These are phyloP conservation scores for Phialophora chinensis DNA, from an alignment of 2,329 filamentous ascomycete genomes.

Conservation along the genomic window DNA sequence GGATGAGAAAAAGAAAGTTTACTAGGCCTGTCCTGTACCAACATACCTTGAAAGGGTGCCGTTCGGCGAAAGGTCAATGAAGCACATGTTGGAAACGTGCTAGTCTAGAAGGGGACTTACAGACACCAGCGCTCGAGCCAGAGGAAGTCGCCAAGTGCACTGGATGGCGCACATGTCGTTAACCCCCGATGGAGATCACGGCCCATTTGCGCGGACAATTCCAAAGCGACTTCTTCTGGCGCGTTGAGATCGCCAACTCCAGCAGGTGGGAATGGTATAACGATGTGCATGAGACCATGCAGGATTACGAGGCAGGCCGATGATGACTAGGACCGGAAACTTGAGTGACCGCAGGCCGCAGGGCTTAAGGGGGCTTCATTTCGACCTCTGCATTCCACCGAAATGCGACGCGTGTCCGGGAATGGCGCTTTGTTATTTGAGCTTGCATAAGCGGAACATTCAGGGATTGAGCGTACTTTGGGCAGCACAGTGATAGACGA, in stretches of 20 bases:
- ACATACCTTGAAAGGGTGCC: background rate
- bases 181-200: background rate
- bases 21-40: conserved; percentile 57
- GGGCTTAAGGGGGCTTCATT: background rate
- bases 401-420: background rate
- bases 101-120: background rate
- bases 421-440: background rate
- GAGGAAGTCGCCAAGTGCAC: background rate
- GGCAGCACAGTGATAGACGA: background rate
- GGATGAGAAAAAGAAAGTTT: conserved; percentile 99
- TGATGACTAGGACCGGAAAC: background rate
- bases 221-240: background rate
- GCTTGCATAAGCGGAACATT: conserved; percentile 18
- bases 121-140: background rate
- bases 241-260: background rate
- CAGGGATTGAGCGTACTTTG: conserved; percentile 8
- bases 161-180: background rate
- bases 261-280: conserved; percentile 19
- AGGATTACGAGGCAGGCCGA: conserved; percentile 19
- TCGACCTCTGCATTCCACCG: background rate
- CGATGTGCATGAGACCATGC: conserved; percentile 34
- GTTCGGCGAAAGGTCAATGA: background rate
- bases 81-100: background rate
- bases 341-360: background rate
- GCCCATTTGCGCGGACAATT: background rate